A percentile compares a stretch with the other conserved stretches of the same genome.
These are phyloP conservation scores for Sclerospora graminicola DNA, from an alignment of 352 stramenopile species.

Conservation along the genomic window DNA sequence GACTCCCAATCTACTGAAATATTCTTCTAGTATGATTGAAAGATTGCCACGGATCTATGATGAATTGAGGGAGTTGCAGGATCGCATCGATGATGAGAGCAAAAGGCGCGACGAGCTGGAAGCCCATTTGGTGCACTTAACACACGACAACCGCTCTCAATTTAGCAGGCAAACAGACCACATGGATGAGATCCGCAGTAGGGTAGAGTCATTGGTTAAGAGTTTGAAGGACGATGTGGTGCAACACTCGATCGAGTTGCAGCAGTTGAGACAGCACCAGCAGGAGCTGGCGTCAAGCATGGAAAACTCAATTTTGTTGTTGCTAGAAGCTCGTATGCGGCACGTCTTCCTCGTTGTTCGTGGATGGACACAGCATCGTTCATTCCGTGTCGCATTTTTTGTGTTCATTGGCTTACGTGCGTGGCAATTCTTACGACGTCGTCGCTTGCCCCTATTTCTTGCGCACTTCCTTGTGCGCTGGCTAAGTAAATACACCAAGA, in stretches of 20 bases:
- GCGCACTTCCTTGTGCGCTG: conserved; percentile 52
- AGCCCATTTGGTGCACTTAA: conserved; percentile 49
- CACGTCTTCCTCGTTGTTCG: conserved; percentile 28
- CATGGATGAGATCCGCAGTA: conserved; percentile 41
- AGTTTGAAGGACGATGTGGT: conserved; percentile 52
- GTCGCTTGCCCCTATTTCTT: conserved; percentile 43
- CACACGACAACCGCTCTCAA: conserved; percentile 44
- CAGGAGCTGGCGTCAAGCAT: conserved; percentile 25
- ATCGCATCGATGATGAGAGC: conserved; percentile 56
- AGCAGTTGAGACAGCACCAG: conserved; percentile 27
- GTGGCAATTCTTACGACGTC: conserved; percentile 42
- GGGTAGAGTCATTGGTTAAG: conserved; percentile 41
- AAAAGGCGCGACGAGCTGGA: conserved; percentile 65
- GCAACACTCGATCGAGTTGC: conserved; percentile 52
- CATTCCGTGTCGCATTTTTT: conserved; percentile 40
- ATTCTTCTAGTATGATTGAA: conserved; percentile 54
- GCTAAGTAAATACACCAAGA: conserved; percentile 41
- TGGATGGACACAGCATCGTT: conserved; percentile 36
- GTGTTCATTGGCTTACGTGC: conserved; percentile 32
- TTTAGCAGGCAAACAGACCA: conserved; percentile 42
- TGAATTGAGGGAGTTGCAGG: conserved; percentile 52
- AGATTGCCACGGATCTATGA: conserved; percentile 54
- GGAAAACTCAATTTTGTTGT: conserved; percentile 38
- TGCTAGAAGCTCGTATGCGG: conserved; percentile 25
- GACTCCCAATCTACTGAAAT: conserved; percentile 10